Conservation (phyloP, 805 yeast species). For the Zygosaccharomyces bailii region DNA sequence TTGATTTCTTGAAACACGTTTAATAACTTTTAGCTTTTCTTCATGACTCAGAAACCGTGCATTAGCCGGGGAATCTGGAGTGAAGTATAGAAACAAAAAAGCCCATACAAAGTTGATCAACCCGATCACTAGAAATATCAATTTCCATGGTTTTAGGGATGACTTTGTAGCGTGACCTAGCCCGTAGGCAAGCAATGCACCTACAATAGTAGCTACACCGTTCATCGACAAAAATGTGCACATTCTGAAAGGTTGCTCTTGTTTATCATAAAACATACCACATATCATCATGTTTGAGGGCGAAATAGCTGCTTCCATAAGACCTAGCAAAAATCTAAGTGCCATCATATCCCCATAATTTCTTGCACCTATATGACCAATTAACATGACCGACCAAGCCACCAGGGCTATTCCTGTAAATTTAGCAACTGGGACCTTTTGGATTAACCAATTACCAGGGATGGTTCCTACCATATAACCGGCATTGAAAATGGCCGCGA, state of each 20-base stretch:
- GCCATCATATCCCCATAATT: constrained; percentile 22
- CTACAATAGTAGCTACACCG: constrained; percentile 32
- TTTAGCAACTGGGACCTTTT: constrained; percentile 29
- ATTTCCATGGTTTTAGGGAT: constrained; percentile 28
- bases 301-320: constrained; percentile 32
- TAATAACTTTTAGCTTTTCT: constrained; percentile 30
- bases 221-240: constrained; percentile 38
- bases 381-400: constrained; percentile 20
- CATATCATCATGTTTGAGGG: constrained; percentile 38
- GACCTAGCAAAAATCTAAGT: constrained; percentile 24
- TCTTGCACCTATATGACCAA: constrained; percentile 22
- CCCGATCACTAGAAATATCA: constrained; percentile 32
- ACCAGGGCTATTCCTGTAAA: constrained; percentile 22
- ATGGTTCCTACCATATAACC: constrained; percentile 39
- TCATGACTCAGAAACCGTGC: constrained; percentile 37
- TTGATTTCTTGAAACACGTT: constrained; percentile 26
- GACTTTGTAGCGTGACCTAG: constrained; percentile 25
- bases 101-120: constrained; percentile 38
- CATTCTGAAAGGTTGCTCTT: constrained; percentile 35
- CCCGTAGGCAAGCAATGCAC: constrained; percentile 30
- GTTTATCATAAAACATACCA: constrained; percentile 33
- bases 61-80: constrained; percentile 38
- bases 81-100: constrained; percentile 32
- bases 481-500: constrained; percentile 40
- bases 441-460: constrained; percentile 22